Evolutionary conservation across 768 basidiomycete species (phyloP).

Genomic region (Trametes punicea): DNA sequence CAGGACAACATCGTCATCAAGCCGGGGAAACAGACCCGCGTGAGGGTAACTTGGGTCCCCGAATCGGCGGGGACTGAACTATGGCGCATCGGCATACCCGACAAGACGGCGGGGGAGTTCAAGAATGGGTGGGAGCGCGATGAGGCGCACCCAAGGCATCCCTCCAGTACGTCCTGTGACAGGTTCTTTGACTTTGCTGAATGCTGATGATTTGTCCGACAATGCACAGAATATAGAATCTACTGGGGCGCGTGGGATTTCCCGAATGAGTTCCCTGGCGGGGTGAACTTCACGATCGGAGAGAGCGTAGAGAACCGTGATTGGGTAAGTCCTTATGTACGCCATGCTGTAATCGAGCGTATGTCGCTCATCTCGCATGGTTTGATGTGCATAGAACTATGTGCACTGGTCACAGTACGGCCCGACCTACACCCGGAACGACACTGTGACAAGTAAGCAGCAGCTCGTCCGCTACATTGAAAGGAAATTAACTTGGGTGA

Average conservation of each 20-base stretch:
- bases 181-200: not conserved
- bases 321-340: conserved; percentile 17
- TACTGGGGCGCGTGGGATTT: conserved; percentile 33
- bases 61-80: conserved; percentile 27
- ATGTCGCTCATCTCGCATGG: not conserved
- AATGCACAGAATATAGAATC: conserved; percentile 20
- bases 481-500: not conserved
- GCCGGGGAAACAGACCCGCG: conserved; percentile 13
- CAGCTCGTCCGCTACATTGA: not conserved
- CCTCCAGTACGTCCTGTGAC: conserved; percentile 9
- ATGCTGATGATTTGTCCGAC: not conserved
- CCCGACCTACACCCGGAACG: conserved; percentile 24
- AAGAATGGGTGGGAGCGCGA: conserved; percentile 27
- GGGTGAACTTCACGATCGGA: conserved; percentile 31
- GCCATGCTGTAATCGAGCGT: not conserved
- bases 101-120: conserved; percentile 28
- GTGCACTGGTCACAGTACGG: conserved; percentile 30
- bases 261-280: conserved; percentile 28
- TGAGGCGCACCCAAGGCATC: conserved; percentile 20
- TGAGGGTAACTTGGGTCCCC: conserved; percentile 22
- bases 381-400: conserved; percentile 23
- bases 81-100: conserved; percentile 29
- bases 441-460: conserved; percentile 23
- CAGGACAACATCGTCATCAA: conserved; percentile 24
- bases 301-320: conserved; percentile 22